Percentiles rank a stretch among this genome's conserved stretches.
Evolutionary conservation across 2,329 filamentous ascomycete genomes (phyloP).

Genomic region (Exutisphaerella laricina): DNA sequence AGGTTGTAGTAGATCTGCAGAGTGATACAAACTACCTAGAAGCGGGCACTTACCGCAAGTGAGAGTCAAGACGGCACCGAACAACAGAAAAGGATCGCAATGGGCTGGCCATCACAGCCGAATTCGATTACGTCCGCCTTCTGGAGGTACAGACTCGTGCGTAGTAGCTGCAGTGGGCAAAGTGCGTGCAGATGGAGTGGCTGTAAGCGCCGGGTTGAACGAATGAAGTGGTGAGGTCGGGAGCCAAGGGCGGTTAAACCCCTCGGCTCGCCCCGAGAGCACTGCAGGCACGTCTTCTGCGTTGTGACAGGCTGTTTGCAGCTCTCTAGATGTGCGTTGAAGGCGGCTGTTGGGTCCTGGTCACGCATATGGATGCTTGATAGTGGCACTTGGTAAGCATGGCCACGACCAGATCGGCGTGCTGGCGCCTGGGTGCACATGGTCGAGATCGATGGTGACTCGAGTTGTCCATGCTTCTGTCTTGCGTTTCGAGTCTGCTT

Average conservation of each 20-base stretch:
- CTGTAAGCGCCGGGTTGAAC: conserved; percentile 19
- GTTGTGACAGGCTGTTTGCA: too few species aligned
- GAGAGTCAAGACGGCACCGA: conserved; percentile 11
- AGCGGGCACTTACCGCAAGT: too few species aligned
- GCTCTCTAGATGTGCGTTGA: neutral
- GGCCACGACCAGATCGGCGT: neutral
- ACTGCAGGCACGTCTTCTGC: too few species aligned
- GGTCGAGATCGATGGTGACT: conserved; percentile 11
- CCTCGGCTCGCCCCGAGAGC: conserved; percentile 16
- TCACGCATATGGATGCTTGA: conserved; percentile 9
- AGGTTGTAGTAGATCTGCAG: conserved; percentile 14
- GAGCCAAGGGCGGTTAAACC: conserved; percentile 16
- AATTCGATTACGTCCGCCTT: too few species aligned
- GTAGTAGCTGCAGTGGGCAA: conserved; percentile 19
- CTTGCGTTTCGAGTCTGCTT: neutral
- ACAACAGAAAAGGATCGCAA: conserved; percentile 6
- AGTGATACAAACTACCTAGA: conserved; percentile 18
- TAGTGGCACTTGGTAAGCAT: conserved; percentile 6
- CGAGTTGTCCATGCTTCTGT: conserved; percentile 1
- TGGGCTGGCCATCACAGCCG: conserved; percentile 15
- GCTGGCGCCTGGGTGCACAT: conserved; percentile 11
- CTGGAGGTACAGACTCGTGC: conserved; percentile 12
- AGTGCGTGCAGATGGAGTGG: conserved; percentile 17
- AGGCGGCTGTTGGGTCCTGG: conserved; percentile 6
- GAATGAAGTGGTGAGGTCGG: too few species aligned